Evolutionary conservation across 2,329 filamentous ascomycete species (phyloP).

Genomic region (Paraconiothyrium brasiliense): DNA sequence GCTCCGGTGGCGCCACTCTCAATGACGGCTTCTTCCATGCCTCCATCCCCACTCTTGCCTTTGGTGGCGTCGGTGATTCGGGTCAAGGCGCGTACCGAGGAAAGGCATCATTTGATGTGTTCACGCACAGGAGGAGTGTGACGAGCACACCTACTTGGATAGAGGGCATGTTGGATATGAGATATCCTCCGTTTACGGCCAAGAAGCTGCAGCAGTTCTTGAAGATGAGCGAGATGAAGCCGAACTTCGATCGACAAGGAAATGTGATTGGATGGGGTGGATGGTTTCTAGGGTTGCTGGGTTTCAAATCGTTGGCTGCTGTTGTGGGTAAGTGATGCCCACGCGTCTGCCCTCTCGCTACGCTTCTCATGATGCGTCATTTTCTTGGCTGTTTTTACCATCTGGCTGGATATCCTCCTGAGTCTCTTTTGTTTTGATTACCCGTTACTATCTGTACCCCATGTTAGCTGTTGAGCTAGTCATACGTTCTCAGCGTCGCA

Average conservation of each 20-base stretch:
- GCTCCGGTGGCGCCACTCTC: constrained; percentile 61
- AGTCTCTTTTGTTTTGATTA: neutral
- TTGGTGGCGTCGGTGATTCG: constrained; percentile 84
- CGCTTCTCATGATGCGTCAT: neutral
- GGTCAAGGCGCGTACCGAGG: constrained; percentile 82
- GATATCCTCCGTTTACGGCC: constrained; percentile 69
- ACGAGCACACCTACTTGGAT: constrained; percentile 73
- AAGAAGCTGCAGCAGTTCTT: constrained; percentile 64
- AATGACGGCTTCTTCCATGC: constrained; percentile 74
- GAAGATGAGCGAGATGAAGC: constrained; percentile 61
- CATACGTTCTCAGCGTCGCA: neutral
- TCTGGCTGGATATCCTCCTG: neutral
- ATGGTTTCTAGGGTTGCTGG: constrained; percentile 44
- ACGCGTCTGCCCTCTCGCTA: neutral
- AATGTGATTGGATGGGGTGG: constrained; percentile 42
- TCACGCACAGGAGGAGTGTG: constrained; percentile 69
- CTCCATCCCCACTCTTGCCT: constrained; percentile 74
- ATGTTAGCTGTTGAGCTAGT: neutral
- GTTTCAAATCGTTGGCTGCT: constrained; percentile 42
- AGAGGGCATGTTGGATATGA: constrained; percentile 71
- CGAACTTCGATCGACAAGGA: constrained; percentile 69
- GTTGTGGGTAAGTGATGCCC: constrained; percentile 43
- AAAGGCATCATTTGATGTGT: constrained; percentile 74
- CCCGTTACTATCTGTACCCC: neutral
- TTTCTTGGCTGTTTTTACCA: neutral